Evolutionary conservation across 2,329 filamentous ascomycete species (phyloP), one percentile per base, ranked within the genome.

Genomic region (Xylaria sp.): DNA sequence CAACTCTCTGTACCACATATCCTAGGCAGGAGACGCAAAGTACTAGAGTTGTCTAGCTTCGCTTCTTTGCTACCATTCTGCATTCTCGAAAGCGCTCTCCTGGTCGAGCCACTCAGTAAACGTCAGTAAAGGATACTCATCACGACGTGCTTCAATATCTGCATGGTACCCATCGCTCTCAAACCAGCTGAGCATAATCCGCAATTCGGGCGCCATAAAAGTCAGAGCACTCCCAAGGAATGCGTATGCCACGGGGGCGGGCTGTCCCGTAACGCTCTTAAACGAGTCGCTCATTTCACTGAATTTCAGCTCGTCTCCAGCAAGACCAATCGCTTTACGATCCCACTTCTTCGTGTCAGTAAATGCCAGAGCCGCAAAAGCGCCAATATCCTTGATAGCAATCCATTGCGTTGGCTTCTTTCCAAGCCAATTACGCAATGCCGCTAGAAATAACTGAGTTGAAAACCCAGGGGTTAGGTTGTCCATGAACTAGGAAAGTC

Each of bases 401-500:
- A 86, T 75, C 72, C 82, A 79, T 65, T 85, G 83, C 59, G 84
- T 67, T 7, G 76, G 73, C 70, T 79, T 82, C 36, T 74, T 62
- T 1, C 73, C 76, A 8, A 81, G 51, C 64, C 75, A 71, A 62
- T 79, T 80, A 7, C 70, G 75, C 62, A 81, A 56, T 5, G 78
- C 78, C 1, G 80, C 73, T 63, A 80, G 23, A 74, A 82, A 82
- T n/a, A 82, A 75, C 59, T 78, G 78, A 59, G 77, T 80, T 5
- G 73, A 63, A 61, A 82, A 76, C 3, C 76, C 79, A 4, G 79
- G 78, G 1, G 68, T 73, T 13, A 82, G 73, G 78, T 86, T 86
- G 8, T 91, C 89, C 81, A 90, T 87, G 79, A 91, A 91, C 1
- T 71, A 18, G 28, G 13, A 5, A 23, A 56, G 13, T 20, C 12